Base-by-base conservation (phyloP, 2,329 filamentous ascomycete genomes). In the Huntiella savannae region DNA sequence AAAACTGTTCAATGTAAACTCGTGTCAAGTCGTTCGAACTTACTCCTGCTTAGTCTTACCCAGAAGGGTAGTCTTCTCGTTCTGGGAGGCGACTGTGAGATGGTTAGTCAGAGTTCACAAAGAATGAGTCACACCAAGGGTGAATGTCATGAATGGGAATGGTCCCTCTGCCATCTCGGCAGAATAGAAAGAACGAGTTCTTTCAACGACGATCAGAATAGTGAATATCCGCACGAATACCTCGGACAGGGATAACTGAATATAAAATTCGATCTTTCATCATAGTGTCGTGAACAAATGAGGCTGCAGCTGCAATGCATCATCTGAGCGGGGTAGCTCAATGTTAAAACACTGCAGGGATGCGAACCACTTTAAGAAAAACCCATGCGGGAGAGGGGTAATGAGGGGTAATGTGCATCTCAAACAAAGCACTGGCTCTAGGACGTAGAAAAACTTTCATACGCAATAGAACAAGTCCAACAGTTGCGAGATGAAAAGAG, bases 41-140 rank as follows among this genome's bases (percentile, higher is more conserved):
- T 69, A 86, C 78, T 98, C 91, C 74, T 98, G 88, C 82, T 98
- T 98, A 70, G 87, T 98, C 81, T 96, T 96, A 62, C 91, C 91
- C 58, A 98, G 79, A 55, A 98, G 86, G 57, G 86, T 92, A 59
- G 91, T 98, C 82, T 96, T 96, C 80, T 96, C 91, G 67, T 98
- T 98, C 72, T 98, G 91, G 58, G 91, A 96, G 59, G 91, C 86
- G 63, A 98, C 91, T 96, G 61, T 52, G 51, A 33, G 32, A 17
- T 43, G 40, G 48, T 47, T 47, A 45, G 46, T 36, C 34, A 19
- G n/a, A 39, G 32, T n/a, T 33, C 32, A 33, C 7, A 11, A 15
- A 13, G 5, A 34, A 7, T 39, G 43, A 33, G 43, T 45, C 36
- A 33, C 13, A 45, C 19, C 10, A 38, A 4, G 34, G 15, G 42